Base-by-base conservation (phyloP, 2,329 filamentous ascomycete species). In the Colletotrichum karsti region DNA sequence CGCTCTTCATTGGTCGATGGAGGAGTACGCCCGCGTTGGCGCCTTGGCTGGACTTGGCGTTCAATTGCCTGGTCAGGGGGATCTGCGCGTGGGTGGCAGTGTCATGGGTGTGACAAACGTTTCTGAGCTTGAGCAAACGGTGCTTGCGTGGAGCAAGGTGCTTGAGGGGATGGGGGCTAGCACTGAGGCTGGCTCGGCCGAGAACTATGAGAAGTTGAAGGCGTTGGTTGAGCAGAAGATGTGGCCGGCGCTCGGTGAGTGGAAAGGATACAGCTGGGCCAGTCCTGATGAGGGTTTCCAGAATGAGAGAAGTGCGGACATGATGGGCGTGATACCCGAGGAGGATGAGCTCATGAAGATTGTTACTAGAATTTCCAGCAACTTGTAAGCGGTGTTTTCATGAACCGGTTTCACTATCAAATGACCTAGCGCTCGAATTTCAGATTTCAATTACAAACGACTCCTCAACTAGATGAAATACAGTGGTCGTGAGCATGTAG, bases 1-100 rank as follows among this genome's bases (percentile, higher is more conserved):
- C 10, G 91, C 94, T 1, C 94, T 98, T 59, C 90, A 93, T 3
- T 98, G 92, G 84, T 90, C 93, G 2, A 83, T 98, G 54, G 86
- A 89, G 66, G 84, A 83, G 58, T 92, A 89, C 89, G 81, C 85
- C 1, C 78, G 82, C n/a, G 78, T 80, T 0, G 89, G 85, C 1
- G 83, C 82, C 0, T 74, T 71, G 1, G 77, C 82, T 59, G 84
- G 84, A 42, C 83, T 76, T 3, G 75, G 66, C 51, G 51, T 72
- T 56, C 48, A 59, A 51, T 53, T 62, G 30, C 58, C 62, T 6
- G 53, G 54, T 3, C 53, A 48, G 24, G 18, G 48, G 4, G 44
- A 30, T 8, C 44, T 70, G 67, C 82, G 77, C 18, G 79, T 90
- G 3, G 89, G 86, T n/a, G 83, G 86, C 24, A 88, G 82, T 58